Conservation (phyloP, 75 land plant genomes). For the Pseudotsuga menziesii region DNA sequence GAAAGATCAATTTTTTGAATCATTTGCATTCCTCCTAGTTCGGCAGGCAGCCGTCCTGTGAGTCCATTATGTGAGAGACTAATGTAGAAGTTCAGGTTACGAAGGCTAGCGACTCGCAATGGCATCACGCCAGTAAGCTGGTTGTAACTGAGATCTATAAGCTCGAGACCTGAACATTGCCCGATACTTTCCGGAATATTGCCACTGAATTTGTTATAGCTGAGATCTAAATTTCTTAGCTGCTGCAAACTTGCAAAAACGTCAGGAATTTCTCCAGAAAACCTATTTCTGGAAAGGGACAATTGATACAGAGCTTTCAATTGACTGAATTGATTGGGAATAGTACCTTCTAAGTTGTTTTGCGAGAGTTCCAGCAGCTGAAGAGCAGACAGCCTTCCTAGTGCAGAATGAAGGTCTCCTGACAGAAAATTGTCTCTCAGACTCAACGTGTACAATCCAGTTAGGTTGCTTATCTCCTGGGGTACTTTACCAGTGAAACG, state of each 20-base stretch:
- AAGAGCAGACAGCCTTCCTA: slow-evolving; percentile 16
- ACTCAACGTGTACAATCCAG: neutral
- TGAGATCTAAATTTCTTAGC: no score
- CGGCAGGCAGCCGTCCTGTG: slow-evolving; percentile 49
- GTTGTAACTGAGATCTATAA: neutral
- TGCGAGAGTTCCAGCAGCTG: neutral
- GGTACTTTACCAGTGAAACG: neutral
- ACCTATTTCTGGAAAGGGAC: neutral
- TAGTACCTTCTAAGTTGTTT: slow-evolving; percentile 9
- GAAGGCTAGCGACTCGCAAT: neutral
- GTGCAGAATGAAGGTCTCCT: slow-evolving; percentile 19
- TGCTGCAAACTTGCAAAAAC: no score
- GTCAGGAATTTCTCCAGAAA: neutral
- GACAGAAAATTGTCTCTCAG: neutral
- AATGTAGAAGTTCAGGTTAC: neutral
- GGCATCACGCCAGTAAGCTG: neutral
- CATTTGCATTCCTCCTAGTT: slow-evolving; percentile 34
- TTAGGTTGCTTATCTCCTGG: neutral
- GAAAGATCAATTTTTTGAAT: slow-evolving; percentile 58
- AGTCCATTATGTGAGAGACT: slow-evolving; percentile 33
- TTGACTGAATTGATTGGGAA: slow-evolving; percentile 6
- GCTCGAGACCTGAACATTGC: neutral
- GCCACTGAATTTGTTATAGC: neutral
- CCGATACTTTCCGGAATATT: neutral
- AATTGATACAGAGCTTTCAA: slow-evolving; percentile 3